A percentile compares a stretch with the other conserved stretches of the same genome.
These are phyloP conservation scores for Schizophyllum commune DNA, from an alignment of 1,284 basidiomycete species.

Conservation along the genomic window DNA sequence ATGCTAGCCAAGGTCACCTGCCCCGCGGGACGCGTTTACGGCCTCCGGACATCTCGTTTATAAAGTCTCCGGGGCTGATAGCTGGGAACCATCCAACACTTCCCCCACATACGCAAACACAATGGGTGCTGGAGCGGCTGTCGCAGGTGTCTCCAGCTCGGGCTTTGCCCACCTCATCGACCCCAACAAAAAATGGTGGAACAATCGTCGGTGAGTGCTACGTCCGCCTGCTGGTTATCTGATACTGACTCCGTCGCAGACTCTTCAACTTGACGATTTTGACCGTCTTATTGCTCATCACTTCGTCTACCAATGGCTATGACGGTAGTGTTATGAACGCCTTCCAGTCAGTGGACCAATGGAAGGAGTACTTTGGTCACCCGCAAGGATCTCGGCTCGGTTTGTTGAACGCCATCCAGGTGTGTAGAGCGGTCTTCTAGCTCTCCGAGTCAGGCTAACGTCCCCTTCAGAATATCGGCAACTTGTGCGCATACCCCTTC, in stretches of 20 bases:
- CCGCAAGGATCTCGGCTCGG: constrained; percentile 55
- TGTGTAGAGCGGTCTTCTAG: constrained; percentile 18
- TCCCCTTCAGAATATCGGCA: constrained; percentile 49
- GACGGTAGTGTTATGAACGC: constrained; percentile 77
- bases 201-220: constrained; percentile 50
- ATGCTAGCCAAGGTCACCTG: background rate
- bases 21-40: background rate
- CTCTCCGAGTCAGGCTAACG: background rate
- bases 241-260: constrained; percentile 24
- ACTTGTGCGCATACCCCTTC: constrained; percentile 58
- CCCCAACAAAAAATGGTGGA: constrained; percentile 63
- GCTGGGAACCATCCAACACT: constrained; percentile 7
- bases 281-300: constrained; percentile 68
- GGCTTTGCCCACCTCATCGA: constrained; percentile 52
- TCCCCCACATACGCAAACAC: constrained; percentile 10
- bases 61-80: background rate
- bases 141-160: constrained; percentile 24
- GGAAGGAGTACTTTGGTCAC: constrained; percentile 48
- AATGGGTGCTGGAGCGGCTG: constrained; percentile 46
- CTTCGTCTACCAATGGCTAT: constrained; percentile 70
- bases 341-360: constrained; percentile 56
- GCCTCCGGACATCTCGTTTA: background rate
- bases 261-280: constrained; percentile 58
- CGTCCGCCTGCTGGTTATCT: background rate
- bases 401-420: constrained; percentile 72